Percentiles rank a stretch among this genome's conserved stretches.
These are phyloP conservation scores for Bolboschoenoplectus hybrid DNA, from an alignment of 202 grass and related monocot genomes.

Conservation along the genomic window DNA sequence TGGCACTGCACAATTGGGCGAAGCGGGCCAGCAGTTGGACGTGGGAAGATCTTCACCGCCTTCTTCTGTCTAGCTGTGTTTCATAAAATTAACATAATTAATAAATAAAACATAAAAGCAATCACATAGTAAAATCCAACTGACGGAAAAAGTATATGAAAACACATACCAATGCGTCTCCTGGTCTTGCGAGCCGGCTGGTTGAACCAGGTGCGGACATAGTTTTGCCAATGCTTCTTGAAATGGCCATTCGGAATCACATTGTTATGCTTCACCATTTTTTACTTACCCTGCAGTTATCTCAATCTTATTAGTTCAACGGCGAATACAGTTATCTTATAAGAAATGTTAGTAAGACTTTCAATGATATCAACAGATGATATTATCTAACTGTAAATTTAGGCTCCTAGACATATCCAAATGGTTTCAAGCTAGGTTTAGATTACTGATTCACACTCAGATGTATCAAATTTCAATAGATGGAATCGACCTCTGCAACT, in stretches of 20 bases:
- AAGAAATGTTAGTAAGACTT: neutral
- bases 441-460: neutral
- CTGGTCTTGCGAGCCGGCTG: constrained; percentile 91
- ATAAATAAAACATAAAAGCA: neutral
- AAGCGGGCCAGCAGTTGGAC: constrained; percentile 72
- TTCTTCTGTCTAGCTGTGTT: constrained; percentile 81
- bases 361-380: neutral
- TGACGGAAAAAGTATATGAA: neutral
- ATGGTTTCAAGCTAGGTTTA: neutral
- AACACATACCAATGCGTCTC: constrained; percentile 60
- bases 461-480: neutral
- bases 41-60: constrained; percentile 91
- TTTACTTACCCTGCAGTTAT: constrained; percentile 40
- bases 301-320: neutral
- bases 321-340: neutral
- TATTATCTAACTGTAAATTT: neutral
- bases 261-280: constrained; percentile 97
- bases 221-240: constrained; percentile 92
- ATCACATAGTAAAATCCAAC: neutral
- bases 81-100: neutral
- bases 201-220: constrained; percentile 96
- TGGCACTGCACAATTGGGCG: constrained; percentile 91
- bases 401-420: neutral
- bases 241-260: constrained; percentile 86
- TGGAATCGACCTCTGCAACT: neutral